phyloP scores from a whole-genome alignment of 352 stramenopile species.

The Globisporangium orthogonon region DNA sequence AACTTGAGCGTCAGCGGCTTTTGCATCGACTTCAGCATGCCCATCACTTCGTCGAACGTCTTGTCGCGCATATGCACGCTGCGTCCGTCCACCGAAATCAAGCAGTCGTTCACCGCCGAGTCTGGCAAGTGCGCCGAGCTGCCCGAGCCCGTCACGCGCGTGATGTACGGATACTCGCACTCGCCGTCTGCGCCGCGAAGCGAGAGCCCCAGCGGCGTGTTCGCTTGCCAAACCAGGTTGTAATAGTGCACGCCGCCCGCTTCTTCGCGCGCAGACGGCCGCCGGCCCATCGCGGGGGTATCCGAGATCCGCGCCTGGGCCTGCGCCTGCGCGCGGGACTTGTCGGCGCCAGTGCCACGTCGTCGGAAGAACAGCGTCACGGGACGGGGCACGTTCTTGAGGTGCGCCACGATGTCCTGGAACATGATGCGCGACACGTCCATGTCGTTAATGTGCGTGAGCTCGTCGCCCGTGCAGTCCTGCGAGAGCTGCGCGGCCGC shows the following conservation, averaged over 20 bases:
- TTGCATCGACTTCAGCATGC: constrained; percentile 81
- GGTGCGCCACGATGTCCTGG: constrained; percentile 67
- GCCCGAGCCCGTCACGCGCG: constrained; percentile 73
- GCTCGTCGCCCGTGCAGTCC: constrained; percentile 72
- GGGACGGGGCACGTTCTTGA: constrained; percentile 72
- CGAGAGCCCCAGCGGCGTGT: constrained; percentile 66
- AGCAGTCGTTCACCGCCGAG: constrained; percentile 64
- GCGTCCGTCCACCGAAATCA: constrained; percentile 76
- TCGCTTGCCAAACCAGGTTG: constrained; percentile 80
- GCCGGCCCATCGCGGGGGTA: constrained; percentile 27
- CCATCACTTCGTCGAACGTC: constrained; percentile 86
- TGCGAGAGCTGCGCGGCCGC: constrained; percentile 68
- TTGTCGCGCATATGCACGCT: constrained; percentile 78
- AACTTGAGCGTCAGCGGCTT: constrained; percentile 85
- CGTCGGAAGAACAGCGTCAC: constrained; percentile 77
- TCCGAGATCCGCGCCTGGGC: constrained; percentile 29
- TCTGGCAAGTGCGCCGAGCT: constrained; percentile 74
- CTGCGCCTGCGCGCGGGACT: constrained; percentile 9
- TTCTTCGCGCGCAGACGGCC: constrained; percentile 20
- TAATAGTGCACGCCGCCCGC: constrained; percentile 54
- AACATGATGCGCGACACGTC: constrained; percentile 69
- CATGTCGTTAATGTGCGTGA: constrained; percentile 86
- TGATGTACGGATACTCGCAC: constrained; percentile 85
- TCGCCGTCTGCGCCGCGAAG: constrained; percentile 60
- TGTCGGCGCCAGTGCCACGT: constrained; percentile 16